Percentiles rank a stretch among this genome's conserved stretches.
Evolutionary conservation across 31 red algal species (phyloP).

Genomic region (Asparagopsis taxiformis): DNA sequence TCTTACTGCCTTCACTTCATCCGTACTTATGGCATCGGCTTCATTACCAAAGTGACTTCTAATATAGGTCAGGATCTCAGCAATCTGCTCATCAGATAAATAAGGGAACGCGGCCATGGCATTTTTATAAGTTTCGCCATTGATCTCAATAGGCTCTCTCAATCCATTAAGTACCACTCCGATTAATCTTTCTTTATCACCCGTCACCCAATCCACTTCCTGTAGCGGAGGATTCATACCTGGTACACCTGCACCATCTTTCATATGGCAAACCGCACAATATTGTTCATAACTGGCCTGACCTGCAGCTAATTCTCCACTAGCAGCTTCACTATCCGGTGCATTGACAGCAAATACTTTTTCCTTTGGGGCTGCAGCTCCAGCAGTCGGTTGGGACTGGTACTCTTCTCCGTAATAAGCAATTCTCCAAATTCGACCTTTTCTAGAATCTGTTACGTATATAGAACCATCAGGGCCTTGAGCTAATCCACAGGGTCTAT

Average conservation of each 20-base stretch:
- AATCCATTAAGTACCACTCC: constrained; percentile 4
- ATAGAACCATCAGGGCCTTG: too few relatives aligned
- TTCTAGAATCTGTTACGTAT: too few relatives aligned
- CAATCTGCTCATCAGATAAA: constrained; percentile 10
- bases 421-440: too few relatives aligned
- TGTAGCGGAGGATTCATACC: not conserved
- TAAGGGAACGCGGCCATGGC: not conserved
- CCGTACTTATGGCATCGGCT: not conserved
- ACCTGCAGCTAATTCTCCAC: too few relatives aligned
- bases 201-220: constrained; percentile 5
- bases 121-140: not conserved
- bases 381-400: too few relatives aligned
- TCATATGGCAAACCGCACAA: constrained; percentile 3
- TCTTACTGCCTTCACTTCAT: not conserved
- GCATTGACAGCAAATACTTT: too few relatives aligned
- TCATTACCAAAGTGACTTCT: constrained; percentile 10
- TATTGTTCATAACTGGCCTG: too few relatives aligned
- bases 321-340: too few relatives aligned
- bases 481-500: too few relatives aligned
- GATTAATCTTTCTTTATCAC: not conserved
- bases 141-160: constrained; percentile 6
- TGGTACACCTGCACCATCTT: not conserved
- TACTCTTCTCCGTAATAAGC: too few relatives aligned
- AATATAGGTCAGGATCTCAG: constrained; percentile 9
- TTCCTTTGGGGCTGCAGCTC: too few relatives aligned